These are phyloP conservation scores for Malus sylvestris DNA, from an alignment of 306 rosid genomes.

Conservation along the genomic window DNA sequence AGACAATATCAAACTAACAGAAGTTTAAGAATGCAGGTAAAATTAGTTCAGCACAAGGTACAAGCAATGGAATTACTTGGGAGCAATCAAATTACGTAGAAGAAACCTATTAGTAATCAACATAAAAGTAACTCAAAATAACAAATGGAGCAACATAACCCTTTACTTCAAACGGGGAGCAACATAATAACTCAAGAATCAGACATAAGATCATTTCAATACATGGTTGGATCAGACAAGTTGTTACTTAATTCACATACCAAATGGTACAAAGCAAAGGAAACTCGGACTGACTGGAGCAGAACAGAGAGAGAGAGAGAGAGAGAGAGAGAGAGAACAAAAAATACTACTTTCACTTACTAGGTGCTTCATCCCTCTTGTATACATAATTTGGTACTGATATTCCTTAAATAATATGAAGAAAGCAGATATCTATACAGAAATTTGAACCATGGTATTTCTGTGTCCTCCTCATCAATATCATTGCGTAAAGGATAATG, in stretches of 20 bases:
- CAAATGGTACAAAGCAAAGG: background rate
- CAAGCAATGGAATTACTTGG: background rate
- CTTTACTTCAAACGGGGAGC: too few species aligned
- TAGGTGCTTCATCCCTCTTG: background rate
- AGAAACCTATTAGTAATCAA: background rate
- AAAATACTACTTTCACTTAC: background rate
- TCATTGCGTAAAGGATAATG: background rate
- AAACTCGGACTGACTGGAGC: background rate
- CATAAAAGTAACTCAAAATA: background rate
- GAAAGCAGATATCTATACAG: background rate
- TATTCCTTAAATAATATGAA: background rate
- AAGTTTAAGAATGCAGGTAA: background rate
- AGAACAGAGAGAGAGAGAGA: background rate
- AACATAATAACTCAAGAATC: background rate
- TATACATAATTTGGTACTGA: background rate
- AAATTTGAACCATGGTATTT: background rate
- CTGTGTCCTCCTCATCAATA: background rate
- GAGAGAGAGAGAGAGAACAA: background rate
- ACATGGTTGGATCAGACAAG: background rate
- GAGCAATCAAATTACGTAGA: background rate
- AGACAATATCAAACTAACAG: background rate
- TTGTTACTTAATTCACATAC: background rate
- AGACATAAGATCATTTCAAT: background rate
- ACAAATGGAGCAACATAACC: too few species aligned
- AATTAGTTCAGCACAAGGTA: background rate